These are phyloP conservation scores for Schizosaccharomyces osmophilus DNA, from an alignment of 805 yeast species.

Conservation along the genomic window DNA sequence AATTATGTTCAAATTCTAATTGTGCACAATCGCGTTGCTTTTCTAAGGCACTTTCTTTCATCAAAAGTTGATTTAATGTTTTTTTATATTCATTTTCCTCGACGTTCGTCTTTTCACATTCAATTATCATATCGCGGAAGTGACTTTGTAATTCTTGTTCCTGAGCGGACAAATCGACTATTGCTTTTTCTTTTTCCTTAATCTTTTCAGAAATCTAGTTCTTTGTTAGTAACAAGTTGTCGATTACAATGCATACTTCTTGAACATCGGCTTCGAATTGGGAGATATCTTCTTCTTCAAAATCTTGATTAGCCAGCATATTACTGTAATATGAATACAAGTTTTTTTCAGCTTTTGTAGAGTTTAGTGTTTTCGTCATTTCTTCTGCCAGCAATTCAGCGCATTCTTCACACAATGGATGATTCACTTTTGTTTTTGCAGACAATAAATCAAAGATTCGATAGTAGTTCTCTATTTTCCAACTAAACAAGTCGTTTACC, in stretches of 20 bases:
- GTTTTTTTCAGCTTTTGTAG: slow-evolving; percentile 52
- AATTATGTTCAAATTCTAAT: slow-evolving; percentile 34
- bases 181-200: slow-evolving; percentile 18
- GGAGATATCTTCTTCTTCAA: slow-evolving; percentile 14
- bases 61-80: slow-evolving; percentile 15
- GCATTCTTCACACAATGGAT: slow-evolving; percentile 77
- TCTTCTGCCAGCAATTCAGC: slow-evolving; percentile 39
- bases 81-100: slow-evolving; percentile 8
- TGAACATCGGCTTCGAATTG: slow-evolving; percentile 24
- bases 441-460: slow-evolving; percentile 51
- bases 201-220: slow-evolving; percentile 9
- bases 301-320: slow-evolving; percentile 36
- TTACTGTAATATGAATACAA: slow-evolving; percentile 42
- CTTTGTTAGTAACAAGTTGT: slow-evolving; percentile 4
- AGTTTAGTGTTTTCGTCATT: slow-evolving; percentile 45
- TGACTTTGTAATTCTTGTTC: neutral
- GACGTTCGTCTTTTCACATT: neutral
- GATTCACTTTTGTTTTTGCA: slow-evolving; percentile 48
- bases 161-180: neutral
- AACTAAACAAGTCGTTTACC: slow-evolving; percentile 10
- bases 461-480: slow-evolving; percentile 19
- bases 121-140: neutral
- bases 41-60: neutral
- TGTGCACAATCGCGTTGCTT: slow-evolving; percentile 25
- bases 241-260: slow-evolving; percentile 12